Evolutionary conservation across 257 asterid species (phyloP).

Genomic region (Gentiana straminea): DNA sequence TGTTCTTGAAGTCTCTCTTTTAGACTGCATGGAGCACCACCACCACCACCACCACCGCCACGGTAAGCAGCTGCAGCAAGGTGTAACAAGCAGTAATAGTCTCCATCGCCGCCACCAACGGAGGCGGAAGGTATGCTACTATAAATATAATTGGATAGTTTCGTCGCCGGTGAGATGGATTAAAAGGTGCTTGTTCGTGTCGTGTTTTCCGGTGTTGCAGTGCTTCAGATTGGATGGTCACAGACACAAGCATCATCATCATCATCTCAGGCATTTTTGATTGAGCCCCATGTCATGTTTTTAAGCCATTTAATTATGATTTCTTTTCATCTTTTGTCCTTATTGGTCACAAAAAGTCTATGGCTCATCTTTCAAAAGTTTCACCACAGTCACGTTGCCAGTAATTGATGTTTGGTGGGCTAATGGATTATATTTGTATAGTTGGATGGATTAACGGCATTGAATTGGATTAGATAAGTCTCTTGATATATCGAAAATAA

Average conservation of each 20-base stretch:
- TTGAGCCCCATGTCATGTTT: too few relatives aligned
- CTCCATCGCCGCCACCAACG: conserved; percentile 12
- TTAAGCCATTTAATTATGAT: too few relatives aligned
- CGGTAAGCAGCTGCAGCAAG: conserved; percentile 1
- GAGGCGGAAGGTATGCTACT: conserved; percentile 24
- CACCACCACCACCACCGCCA: conserved; percentile 14
- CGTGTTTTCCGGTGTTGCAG: conserved; percentile 51
- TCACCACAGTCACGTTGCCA: too few relatives aligned
- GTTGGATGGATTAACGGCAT: too few relatives aligned
- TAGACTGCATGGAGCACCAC: conserved; percentile 12
- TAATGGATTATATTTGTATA: too few relatives aligned
- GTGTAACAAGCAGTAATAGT: not conserved
- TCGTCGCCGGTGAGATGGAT: conserved; percentile 21
- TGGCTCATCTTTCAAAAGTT: too few relatives aligned
- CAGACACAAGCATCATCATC: conserved; percentile 41
- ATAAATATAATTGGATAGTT: conserved; percentile 33
- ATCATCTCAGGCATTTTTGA: conserved; percentile 14
- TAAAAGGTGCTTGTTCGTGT: conserved; percentile 40
- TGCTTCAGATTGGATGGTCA: conserved; percentile 55
- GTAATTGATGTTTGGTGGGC: too few relatives aligned
- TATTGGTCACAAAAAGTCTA: too few relatives aligned
- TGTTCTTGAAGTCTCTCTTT: not conserved
- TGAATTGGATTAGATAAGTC: too few relatives aligned
- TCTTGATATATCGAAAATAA: too few relatives aligned
- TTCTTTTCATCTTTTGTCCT: too few relatives aligned